phyloP scores from a whole-genome alignment of 2,329 filamentous ascomycete species.

The Diplodia scrobiculata region DNA sequence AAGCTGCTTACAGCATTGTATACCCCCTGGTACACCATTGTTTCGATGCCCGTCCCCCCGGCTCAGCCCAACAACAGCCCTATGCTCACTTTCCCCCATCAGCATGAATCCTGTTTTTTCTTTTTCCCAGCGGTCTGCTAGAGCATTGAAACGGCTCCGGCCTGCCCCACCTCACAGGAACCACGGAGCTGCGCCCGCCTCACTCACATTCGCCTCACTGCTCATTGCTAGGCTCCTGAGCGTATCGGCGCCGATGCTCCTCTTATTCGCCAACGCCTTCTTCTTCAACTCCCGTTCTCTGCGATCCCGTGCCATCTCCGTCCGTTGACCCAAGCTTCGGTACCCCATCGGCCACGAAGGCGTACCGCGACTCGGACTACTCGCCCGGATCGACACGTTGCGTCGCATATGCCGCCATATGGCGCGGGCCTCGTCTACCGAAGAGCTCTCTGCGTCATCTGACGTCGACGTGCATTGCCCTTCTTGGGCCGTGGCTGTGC shows the following conservation, averaged over 20 bases:
- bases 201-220: conserved; percentile 20
- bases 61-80: conserved; percentile 15
- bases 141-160: conserved; percentile 16
- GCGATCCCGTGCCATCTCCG: conserved; percentile 22
- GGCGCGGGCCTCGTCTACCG: conserved; percentile 28
- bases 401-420: conserved; percentile 29
- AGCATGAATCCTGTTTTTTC: conserved; percentile 11
- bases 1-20: conserved; percentile 8
- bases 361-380: conserved; percentile 10
- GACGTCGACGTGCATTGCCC: conserved; percentile 22
- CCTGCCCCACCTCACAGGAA: conserved; percentile 18
- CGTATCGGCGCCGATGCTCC: conserved; percentile 48
- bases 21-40: conserved; percentile 10
- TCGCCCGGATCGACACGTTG: conserved; percentile 27
- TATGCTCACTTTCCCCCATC: background rate
- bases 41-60: conserved; percentile 20
- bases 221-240: conserved; percentile 39
- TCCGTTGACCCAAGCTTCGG: conserved; percentile 1
- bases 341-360: conserved; percentile 28
- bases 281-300: conserved; percentile 36
- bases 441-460: conserved; percentile 25
- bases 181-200: conserved; percentile 20
- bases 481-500: conserved; percentile 11
- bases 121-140: conserved; percentile 20
- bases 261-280: conserved; percentile 45